Percentiles rank a stretch among this genome's conserved stretches.
These are phyloP conservation scores for Komagataella ulmi DNA, from an alignment of 805 yeast species.

Conservation along the genomic window DNA sequence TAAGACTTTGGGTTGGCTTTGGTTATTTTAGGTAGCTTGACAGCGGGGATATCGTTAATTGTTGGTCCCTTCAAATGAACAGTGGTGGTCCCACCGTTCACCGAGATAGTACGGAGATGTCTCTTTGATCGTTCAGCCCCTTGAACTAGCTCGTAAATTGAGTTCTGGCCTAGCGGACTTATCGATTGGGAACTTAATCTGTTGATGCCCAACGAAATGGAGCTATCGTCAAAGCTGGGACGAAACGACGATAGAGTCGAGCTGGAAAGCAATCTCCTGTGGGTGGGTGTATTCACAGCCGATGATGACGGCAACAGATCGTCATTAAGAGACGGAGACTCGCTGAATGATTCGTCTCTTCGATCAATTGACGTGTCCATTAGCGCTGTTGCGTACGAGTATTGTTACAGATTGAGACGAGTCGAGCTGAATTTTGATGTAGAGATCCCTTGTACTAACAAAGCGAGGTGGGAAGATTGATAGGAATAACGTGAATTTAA, in stretches of 20 bases:
- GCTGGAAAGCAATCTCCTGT: conserved; percentile 11
- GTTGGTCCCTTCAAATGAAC: conserved; percentile 56
- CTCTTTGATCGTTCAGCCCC: conserved; percentile 18
- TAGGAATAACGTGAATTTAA: background rate
- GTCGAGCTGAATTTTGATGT: background rate
- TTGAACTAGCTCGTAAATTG: conserved; percentile 64
- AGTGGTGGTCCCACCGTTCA: conserved; percentile 23
- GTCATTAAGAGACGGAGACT: background rate
- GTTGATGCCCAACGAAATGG: conserved; percentile 23
- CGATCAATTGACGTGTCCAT: background rate
- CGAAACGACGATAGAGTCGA: conserved; percentile 12
- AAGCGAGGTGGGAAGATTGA: background rate
- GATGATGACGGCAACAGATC: background rate
- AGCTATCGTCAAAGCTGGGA: conserved; percentile 20
- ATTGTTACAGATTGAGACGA: background rate
- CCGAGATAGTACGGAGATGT: conserved; percentile 14
- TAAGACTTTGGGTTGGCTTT: conserved; percentile 29
- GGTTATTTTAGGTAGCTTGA: conserved; percentile 43
- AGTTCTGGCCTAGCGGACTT: conserved; percentile 57
- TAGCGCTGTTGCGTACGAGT: background rate
- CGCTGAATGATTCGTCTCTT: background rate
- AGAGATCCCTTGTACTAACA: background rate
- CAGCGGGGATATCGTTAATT: conserved; percentile 71
- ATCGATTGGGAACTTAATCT: conserved; percentile 23
- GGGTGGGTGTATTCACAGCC: conserved; percentile 3